A percentile compares a stretch with the other conserved stretches of the same genome.
These are phyloP conservation scores for Zizania latifolia DNA, from an alignment of 176 grass and related monocot species.

Conservation along the genomic window DNA sequence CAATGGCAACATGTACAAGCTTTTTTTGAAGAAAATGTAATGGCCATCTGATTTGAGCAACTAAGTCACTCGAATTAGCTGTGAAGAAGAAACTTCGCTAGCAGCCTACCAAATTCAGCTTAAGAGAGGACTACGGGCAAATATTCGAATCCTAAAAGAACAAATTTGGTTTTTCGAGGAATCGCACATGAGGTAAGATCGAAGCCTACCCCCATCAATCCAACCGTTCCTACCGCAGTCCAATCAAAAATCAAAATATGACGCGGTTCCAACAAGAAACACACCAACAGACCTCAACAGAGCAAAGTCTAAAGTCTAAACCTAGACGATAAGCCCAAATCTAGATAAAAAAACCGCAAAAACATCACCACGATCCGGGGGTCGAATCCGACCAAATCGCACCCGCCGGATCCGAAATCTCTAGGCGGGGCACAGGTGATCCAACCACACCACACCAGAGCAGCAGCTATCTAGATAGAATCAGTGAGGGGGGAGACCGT, in stretches of 20 bases:
- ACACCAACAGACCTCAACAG: neutral
- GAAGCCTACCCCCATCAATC: neutral
- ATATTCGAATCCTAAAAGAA: neutral
- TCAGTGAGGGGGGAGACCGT: neutral
- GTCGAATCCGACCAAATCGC: slow-evolving; percentile 2
- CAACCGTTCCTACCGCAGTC: neutral
- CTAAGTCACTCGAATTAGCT: neutral
- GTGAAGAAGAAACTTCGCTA: neutral
- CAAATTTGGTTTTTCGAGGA: neutral
- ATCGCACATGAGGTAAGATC: neutral
- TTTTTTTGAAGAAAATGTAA: neutral
- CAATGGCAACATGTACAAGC: neutral
- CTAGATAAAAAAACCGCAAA: slow-evolving; percentile 3
- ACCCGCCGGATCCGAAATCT: neutral
- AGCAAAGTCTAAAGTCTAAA: neutral
- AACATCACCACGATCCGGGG: neutral
- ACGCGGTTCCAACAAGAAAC: neutral
- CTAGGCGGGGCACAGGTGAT: neutral
- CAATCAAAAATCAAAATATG: neutral
- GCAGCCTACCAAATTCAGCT: neutral
- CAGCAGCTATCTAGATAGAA: neutral
- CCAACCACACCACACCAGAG: neutral
- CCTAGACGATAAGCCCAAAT: neutral
- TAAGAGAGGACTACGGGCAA: neutral
- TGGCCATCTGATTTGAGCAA: neutral